Evolutionary conservation across 352 stramenopile genomes (phyloP).

Genomic region (Pythium biforme): DNA sequence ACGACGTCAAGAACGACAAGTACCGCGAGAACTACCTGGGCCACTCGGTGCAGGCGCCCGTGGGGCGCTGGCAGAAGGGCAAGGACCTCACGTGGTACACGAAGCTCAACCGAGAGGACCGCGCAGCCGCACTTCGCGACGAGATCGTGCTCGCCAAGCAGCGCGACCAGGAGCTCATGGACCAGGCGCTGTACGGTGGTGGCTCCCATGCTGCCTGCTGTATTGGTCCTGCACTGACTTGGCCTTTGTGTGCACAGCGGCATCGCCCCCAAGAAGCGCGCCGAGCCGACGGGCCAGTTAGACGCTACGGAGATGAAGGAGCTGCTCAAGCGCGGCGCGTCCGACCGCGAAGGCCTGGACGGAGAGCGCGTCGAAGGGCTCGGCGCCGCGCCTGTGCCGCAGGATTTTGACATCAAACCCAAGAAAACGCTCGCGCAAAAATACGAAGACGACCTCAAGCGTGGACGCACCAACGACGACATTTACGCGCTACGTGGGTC

Average conservation of each 20-base stretch:
- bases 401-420: slow-evolving; percentile 39
- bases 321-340: slow-evolving; percentile 75
- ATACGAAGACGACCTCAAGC: slow-evolving; percentile 65
- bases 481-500: slow-evolving; percentile 67
- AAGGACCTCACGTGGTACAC: slow-evolving; percentile 91
- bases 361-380: slow-evolving; percentile 85
- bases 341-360: slow-evolving; percentile 63
- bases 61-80: slow-evolving; percentile 87
- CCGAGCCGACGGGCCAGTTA: slow-evolving; percentile 44
- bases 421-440: slow-evolving; percentile 73
- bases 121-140: slow-evolving; percentile 45
- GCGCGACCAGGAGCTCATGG: slow-evolving; percentile 88
- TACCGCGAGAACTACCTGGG: slow-evolving; percentile 92
- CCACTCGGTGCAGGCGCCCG: slow-evolving; percentile 83
- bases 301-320: slow-evolving; percentile 85
- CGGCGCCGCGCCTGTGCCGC: slow-evolving; percentile 60
- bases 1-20: slow-evolving; percentile 93
- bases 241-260: slow-evolving; percentile 36
- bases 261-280: slow-evolving; percentile 55
- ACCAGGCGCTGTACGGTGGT: slow-evolving; percentile 86
- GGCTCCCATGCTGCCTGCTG: too few relatives aligned
- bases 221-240: background rate
- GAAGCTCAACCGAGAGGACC: slow-evolving; percentile 65
- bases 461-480: slow-evolving; percentile 40
- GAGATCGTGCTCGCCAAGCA: slow-evolving; percentile 78